These are phyloP conservation scores for Entomortierella beljakovae DNA, from an alignment of 192 early-diverging fungal species.

Conservation along the genomic window DNA sequence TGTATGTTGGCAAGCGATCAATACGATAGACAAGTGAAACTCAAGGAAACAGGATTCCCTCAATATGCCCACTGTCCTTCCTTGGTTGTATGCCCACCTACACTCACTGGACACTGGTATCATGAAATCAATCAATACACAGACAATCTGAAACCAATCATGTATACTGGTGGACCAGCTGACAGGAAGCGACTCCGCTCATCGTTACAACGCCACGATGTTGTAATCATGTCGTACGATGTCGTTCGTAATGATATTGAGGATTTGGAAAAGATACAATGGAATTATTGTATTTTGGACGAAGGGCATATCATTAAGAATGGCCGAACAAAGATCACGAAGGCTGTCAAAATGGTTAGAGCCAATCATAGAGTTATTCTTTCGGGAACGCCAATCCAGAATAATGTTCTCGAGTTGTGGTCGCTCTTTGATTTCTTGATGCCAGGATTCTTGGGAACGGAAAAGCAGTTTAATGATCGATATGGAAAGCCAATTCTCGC, in stretches of 20 bases:
- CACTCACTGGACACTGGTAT: constrained; percentile 95
- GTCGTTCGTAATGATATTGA: constrained; percentile 97
- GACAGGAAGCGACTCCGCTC: constrained; percentile 79
- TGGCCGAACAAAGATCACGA: constrained; percentile 92
- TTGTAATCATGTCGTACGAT: constrained; percentile 97
- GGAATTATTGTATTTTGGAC: constrained; percentile 97
- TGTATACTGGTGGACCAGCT: constrained; percentile 86
- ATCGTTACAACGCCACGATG: constrained; percentile 69
- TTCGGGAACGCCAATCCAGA: constrained; percentile 97
- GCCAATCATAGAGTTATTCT: constrained; percentile 93
- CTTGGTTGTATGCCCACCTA: constrained; percentile 95
- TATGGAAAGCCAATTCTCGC: constrained; percentile 94
- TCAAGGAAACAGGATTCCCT: constrained; percentile 63
- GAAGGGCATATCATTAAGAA: constrained; percentile 99
- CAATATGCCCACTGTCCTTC: constrained; percentile 82
- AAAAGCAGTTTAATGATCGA: constrained; percentile 94
- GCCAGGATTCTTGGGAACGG: constrained; percentile 97
- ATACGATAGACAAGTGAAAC: constrained; percentile 71
- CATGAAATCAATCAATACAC: constrained; percentile 92
- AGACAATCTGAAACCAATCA: constrained; percentile 77
- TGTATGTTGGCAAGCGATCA: constrained; percentile 95
- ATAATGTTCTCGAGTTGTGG: constrained; percentile 98
- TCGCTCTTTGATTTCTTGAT: constrained; percentile 98
- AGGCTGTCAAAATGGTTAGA: constrained; percentile 88
- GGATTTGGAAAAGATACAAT: constrained; percentile 72